Evolutionary conservation across 2,329 filamentous ascomycete genomes (phyloP).

Genomic region (Penicillium nordicum): DNA sequence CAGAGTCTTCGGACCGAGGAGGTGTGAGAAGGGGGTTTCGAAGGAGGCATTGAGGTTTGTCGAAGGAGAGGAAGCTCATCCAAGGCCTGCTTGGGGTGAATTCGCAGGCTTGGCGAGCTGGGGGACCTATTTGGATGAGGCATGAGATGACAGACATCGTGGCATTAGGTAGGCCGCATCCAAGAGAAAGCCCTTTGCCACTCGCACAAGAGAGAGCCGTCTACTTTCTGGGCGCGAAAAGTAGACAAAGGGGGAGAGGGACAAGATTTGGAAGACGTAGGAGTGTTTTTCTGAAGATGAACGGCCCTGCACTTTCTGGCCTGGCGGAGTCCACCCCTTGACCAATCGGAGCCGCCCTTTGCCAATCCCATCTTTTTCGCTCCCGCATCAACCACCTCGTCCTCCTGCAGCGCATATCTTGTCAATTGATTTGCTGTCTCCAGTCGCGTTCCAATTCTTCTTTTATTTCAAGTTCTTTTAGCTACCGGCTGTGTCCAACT

Average conservation of each 20-base stretch:
- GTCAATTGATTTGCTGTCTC: background rate
- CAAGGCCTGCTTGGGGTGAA: conserved; percentile 46
- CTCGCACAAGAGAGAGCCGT: conserved; percentile 10
- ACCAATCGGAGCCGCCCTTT: conserved; percentile 39
- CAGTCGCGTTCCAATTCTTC: background rate
- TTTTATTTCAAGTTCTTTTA: background rate
- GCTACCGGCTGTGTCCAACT: conserved; percentile 3
- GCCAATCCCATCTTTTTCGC: conserved; percentile 38
- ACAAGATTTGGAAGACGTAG: conserved; percentile 4
- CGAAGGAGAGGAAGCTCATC: conserved; percentile 24
- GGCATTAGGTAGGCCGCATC: conserved; percentile 42
- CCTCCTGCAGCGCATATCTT: conserved; percentile 4
- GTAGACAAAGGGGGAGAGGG: conserved; percentile 5
- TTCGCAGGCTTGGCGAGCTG: conserved; percentile 49
- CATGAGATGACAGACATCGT: conserved; percentile 64
- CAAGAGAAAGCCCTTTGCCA: conserved; percentile 21
- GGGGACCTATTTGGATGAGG: conserved; percentile 57
- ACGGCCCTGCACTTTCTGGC: conserved; percentile 23
- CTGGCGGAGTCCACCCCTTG: conserved; percentile 31
- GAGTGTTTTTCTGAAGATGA: conserved; percentile 25
- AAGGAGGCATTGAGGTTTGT: conserved; percentile 29
- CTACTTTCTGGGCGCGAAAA: conserved; percentile 14
- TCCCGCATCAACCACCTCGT: conserved; percentile 18
- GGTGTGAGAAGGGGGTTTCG: conserved; percentile 24
- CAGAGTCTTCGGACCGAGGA: conserved; percentile 29